A percentile compares a stretch with the other conserved stretches of the same genome.
Evolutionary conservation across 2,329 filamentous ascomycete genomes (phyloP).

Genomic region (Colletotrichum tanaceti): DNA sequence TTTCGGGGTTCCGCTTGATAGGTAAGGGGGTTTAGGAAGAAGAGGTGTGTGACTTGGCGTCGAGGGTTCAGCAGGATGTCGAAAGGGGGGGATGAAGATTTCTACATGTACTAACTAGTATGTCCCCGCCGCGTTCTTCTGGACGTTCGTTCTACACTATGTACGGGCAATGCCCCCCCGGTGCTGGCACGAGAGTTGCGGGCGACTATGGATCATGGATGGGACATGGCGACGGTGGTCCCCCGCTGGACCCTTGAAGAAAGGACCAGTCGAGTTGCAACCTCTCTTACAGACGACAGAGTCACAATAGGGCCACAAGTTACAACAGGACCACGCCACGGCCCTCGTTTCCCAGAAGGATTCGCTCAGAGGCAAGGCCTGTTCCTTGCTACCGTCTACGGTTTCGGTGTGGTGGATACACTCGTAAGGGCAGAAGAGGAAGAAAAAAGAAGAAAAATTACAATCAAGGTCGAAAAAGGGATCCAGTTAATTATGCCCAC

Average conservation of each 20-base stretch:
- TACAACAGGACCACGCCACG: not conserved
- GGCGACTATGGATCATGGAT: constrained; percentile 12
- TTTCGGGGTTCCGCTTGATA: constrained; percentile 5
- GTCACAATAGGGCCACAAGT: too few relatives aligned
- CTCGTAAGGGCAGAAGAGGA: not conserved
- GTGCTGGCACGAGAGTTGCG: constrained; percentile 10
- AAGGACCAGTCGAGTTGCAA: not conserved
- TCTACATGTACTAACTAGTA: constrained; percentile 16
- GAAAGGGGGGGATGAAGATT: constrained; percentile 20
- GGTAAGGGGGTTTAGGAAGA: not conserved
- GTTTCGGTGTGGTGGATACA: constrained; percentile 11
- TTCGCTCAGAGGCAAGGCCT: constrained; percentile 6
- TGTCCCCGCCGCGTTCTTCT: constrained; percentile 15
- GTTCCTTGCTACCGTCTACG: constrained; percentile 19
- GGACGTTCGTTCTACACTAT: too few relatives aligned
- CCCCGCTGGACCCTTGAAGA: constrained; percentile 19
- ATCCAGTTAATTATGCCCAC: not conserved
- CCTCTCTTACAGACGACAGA: constrained; percentile 15
- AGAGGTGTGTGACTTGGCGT: constrained; percentile 1
- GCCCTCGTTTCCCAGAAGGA: constrained; percentile 18
- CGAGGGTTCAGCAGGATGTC: constrained; percentile 6
- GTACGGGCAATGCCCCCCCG: constrained; percentile 21
- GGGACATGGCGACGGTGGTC: constrained; percentile 15
- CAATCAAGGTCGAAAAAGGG: not conserved
- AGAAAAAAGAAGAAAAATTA: too few relatives aligned